Evolutionary conservation across 1,139 yeast species (phyloP), one percentile per base, ranked within the genome.

Genomic region (Taphrina pruni): DNA sequence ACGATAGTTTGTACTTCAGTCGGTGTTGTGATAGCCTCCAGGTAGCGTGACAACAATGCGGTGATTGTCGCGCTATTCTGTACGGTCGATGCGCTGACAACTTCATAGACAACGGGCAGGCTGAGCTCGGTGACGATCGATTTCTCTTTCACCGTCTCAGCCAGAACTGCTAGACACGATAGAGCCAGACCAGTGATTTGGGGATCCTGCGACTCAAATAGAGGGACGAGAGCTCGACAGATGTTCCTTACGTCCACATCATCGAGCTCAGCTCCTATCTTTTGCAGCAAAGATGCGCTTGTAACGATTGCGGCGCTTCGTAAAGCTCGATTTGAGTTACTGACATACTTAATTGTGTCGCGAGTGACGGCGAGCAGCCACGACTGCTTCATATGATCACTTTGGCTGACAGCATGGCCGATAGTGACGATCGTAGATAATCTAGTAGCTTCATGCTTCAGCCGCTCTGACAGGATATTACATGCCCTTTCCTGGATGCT

Each of bases 401-500:
- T 45, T 2, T 48, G 58, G 14, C 73, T 73, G 11, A 54, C 58
- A 48, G 76, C 71, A 5, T 68, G 67, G 11, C 74, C 76, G 41
- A 77, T 73, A 1, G 78, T 75, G 4, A 67, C 72, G 38, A 77
- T 70, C 1, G 77, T 75, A 1, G 73, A 72, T 41, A 75, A 64
- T 11, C 79, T 74, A 48, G 79, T 73, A 1, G 77, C 72, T 66
- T 78, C 81, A 62, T 77, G 77, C 48, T 72, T 69, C 20, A 78
- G 71, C 21, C 77, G 72, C 14, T 73, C 75, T 26, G 73, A 70
- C 35, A 78, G 66, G 6, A 75, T 72, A 7, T 67, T 70, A 11
- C 72, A 71, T 17, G 77, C 74, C 36, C 75, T 72, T 12, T 74
- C 52, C 21, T 43, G 43, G 11, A 56, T 17, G 9, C 8, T 71